phyloP scores from a whole-genome alignment of 225 moss, liverwort and hornwort species.

The Straminergon stramineum region DNA sequence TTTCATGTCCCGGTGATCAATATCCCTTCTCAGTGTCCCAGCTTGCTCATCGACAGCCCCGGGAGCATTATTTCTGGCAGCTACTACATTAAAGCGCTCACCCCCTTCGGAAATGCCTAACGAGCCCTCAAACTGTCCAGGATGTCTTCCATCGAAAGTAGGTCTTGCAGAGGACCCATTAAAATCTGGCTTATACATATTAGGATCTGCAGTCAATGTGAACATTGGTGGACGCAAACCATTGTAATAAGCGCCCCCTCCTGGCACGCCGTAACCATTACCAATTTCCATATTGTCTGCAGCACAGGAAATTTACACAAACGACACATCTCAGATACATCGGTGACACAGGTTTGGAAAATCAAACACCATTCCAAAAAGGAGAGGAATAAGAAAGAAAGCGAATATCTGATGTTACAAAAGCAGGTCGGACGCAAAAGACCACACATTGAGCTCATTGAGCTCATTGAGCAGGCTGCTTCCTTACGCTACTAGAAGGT shows the following conservation, averaged over 20 bases:
- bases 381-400: neutral
- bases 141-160: slow-evolving; percentile 31
- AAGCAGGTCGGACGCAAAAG: neutral
- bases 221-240: slow-evolving; percentile 72
- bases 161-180: slow-evolving; percentile 30
- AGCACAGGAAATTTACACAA: slow-evolving; percentile 13
- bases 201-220: slow-evolving; percentile 51
- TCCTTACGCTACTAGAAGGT: neutral
- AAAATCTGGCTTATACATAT: slow-evolving; percentile 37
- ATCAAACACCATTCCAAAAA: neutral
- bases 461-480: slow-evolving; percentile 4
- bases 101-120: slow-evolving; percentile 34
- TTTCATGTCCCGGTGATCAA: slow-evolving; percentile 25
- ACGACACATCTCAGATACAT: slow-evolving; percentile 14
- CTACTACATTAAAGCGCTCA: slow-evolving; percentile 39
- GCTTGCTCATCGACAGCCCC: slow-evolving; percentile 33
- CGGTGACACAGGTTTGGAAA: neutral
- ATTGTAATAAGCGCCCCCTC: slow-evolving; percentile 82
- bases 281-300: slow-evolving; percentile 91
- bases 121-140: slow-evolving; percentile 40
- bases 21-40: slow-evolving; percentile 21
- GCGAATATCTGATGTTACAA: slow-evolving; percentile 9
- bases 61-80: slow-evolving; percentile 12
- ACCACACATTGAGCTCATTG: slow-evolving; percentile 1
- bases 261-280: slow-evolving; percentile 92